Base-by-base conservation (phyloP, 139 green algal species). In the Coelastrella sp. region DNA sequence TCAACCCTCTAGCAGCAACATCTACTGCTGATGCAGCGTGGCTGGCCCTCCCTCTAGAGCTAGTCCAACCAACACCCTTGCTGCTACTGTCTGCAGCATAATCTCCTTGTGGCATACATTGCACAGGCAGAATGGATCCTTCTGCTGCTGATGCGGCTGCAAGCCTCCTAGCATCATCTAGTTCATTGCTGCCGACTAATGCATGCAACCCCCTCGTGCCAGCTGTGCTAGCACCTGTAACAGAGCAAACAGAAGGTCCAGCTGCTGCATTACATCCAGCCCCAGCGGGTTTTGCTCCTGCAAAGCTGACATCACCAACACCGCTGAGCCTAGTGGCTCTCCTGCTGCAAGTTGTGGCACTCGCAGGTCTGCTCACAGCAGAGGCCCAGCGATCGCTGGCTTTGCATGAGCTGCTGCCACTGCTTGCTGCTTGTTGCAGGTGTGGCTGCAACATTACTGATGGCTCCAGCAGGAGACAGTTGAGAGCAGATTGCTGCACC, bases 361-460 rank as follows among this genome's bases (percentile, higher is more conserved):
- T 63, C 20, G 79, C 6, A 27, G 79, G 79, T 57, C 79, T 85
- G 58, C 79, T 85, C n/a, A 14, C 35, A 8, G 35, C 17, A 17
- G 79, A 72, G 7, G 56, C 9, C 59, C n/a, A 75, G 59, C 79
- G 59, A 12, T 59, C 74, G 60, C n/a, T 85, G 20, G 10, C 24
- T 20, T 65, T 86, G 81, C 59, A 14, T 74, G n/a, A n/a, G 20
- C 0, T 19, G 63, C n/a, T 75, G 59, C 8, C 17, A 19, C 5
- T 58, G 4, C n/a, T 57, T 14, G 81, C 59, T 22, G 59, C 11
- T 86, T 63, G 81, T 24, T 86, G 81, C 59, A 86, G n/a, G 4
- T 59, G 81, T 25, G 61, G 82, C 82, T 86, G 82, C 82, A 87
- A 8, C 61, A 87, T 19, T 19, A 87, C 8, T 0, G 61, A 7